Base-by-base conservation (phyloP, 2,329 filamentous ascomycete species). In the Bipolaris sorokiniana region DNA sequence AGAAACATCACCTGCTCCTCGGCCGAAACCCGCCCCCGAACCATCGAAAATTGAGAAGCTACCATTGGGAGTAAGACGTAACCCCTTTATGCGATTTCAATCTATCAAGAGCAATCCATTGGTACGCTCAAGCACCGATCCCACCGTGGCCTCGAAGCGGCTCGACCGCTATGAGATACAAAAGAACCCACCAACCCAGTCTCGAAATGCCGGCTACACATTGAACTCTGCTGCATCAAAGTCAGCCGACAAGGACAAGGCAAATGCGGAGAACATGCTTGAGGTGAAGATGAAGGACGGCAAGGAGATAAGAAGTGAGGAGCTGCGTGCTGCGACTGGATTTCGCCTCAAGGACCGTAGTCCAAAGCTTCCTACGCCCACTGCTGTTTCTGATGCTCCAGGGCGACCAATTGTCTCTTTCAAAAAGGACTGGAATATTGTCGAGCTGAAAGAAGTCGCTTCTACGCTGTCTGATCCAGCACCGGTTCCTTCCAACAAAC, bases 361-460 rank as follows among this genome's bases (percentile, higher is more conserved):
- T 77, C 79, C 88, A 55, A 96, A 91, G 74, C 82, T 98, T 61
- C 94, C 93, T 26, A 94, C 90, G 71, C 94, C 94, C 64, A 91
- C 90, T 52, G 89, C 91, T 71, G 93, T 98, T 77, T 97, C 92
- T 80, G 90, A 97, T 80, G 90, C 85, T 72, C 90, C 90, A 68
- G 92, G 92, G 68, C 88, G 94, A 74, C 94, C 94, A 62, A 98
- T 98, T 82, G 94, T 98, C 83, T 98, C 94, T 84, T 98, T 98
- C 83, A 86, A 96, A 79, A 86, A 86, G 71, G 86, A 89, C 74
- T 97, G 91, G 88, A 86, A 85, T 74, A 87, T 90, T 75, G 82
- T 90, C 83, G 89, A 92, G 86, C 78, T 86, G 80, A 90, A 88
- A 78, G 77, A 81, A 54, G 77, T 79, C 28, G 70, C 73, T 20